These are phyloP conservation scores for Albizia julibrissin DNA, from an alignment of 306 rosid species.

Conservation along the genomic window DNA sequence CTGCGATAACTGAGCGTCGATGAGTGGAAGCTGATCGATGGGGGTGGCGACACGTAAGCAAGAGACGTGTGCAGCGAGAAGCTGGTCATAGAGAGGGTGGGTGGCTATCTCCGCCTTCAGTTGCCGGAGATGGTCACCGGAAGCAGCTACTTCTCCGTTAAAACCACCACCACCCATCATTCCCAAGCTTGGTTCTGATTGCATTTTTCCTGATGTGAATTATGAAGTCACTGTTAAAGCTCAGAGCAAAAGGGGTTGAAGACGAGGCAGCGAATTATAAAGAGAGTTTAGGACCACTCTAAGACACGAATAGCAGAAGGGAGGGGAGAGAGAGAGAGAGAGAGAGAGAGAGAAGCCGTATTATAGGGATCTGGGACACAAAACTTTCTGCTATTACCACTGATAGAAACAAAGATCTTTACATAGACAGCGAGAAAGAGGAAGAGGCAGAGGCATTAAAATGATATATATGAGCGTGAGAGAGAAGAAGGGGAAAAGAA, in stretches of 20 bases:
- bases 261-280: slow-evolving; percentile 2
- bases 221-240: not conserved
- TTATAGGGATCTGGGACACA: slow-evolving; percentile 80
- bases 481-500: not conserved
- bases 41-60: slow-evolving; percentile 97
- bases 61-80: slow-evolving; percentile 79
- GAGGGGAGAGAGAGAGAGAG: slow-evolving; percentile 5
- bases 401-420: slow-evolving; percentile 63
- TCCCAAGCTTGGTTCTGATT: slow-evolving; percentile 69
- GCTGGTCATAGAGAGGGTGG: slow-evolving; percentile 86
- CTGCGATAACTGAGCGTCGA: slow-evolving; percentile 91
- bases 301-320: slow-evolving; percentile 2
- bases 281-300: slow-evolving; percentile 50
- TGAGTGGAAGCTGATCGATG: slow-evolving; percentile 85
- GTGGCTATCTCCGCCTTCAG: slow-evolving; percentile 87
- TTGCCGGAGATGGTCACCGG: slow-evolving; percentile 52
- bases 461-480: not conserved
- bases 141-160: slow-evolving; percentile 28
- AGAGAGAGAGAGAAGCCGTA: not conserved
- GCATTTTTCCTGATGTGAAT: slow-evolving; percentile 48
- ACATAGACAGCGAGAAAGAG: slow-evolving; percentile 57
- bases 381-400: slow-evolving; percentile 65
- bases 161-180: slow-evolving; percentile 56
- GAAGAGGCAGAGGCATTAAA: slow-evolving; percentile 32
- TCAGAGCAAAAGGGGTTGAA: not conserved